Base-by-base conservation (phyloP, 2,329 filamentous ascomycete genomes). In the Sporothrix schenckii region DNA sequence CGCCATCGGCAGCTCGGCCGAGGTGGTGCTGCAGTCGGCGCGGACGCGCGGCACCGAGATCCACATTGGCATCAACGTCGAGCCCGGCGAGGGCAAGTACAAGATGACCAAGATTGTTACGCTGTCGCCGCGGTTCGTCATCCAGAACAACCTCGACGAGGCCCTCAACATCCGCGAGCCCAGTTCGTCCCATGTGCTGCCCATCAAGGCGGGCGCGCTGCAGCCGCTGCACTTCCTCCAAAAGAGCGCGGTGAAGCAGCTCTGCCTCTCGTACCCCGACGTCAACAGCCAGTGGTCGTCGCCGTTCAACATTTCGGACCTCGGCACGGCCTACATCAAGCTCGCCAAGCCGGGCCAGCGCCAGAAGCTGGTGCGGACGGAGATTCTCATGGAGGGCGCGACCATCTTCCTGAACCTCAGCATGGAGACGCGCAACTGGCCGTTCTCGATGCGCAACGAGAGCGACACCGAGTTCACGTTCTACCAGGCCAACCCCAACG, bases 201-300 rank as follows among this genome's bases (percentile, higher is more conserved):
- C 89, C 0, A 82, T 98, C 56, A 89, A 91, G 76, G 84, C 89
- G 21, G 91, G 92, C n/a, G 89, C 93, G 39, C 83, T 97, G 30
- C 88, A 94, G 69, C 93, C 96, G 13, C 84, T 99, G 52, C 91
- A 97, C 77, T 98, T 96, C 82, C 84, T 99, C 76, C 92, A 94
- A 74, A 92, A 93, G 79, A 89, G 88, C 14, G 85, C 88, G 0
- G 88, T 91, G 56, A 97, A 98, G 78, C 95, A 99, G 78, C 83
- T 99, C 6, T 97, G 93, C 73, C 83, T 99, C 9, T 97, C 94
- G 80, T 97, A 96, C 79, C 92, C 94, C 0, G 95, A 94, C 0
- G 88, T 97, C 60, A 96, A 97, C 81, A 97, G 97, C 77, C 93
- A 95, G 75, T 99, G 95, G 95, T 97, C 94, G 0, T 95, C 95